A percentile compares a stretch with the other conserved stretches of the same genome.
phyloP scores from a whole-genome alignment of 805 yeast genomes.

The Torulaspora maleeae region DNA sequence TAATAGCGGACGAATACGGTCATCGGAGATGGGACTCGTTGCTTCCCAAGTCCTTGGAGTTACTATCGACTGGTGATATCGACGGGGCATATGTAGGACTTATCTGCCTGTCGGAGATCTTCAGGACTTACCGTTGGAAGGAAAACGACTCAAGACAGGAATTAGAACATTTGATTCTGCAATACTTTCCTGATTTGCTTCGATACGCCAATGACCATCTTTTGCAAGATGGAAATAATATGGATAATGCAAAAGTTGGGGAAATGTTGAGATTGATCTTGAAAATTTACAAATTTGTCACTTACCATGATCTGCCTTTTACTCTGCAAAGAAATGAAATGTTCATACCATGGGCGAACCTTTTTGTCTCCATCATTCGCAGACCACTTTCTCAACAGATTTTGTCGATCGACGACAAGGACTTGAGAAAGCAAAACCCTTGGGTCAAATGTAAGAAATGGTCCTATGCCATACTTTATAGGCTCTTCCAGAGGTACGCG shows the following conservation, averaged over 20 bases:
- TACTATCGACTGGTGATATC: constrained; percentile 44
- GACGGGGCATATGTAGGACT: constrained; percentile 58
- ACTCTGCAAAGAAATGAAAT: constrained; percentile 51
- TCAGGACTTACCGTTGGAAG: constrained; percentile 68
- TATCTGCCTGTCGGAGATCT: constrained; percentile 62
- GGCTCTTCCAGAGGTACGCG: constrained; percentile 70
- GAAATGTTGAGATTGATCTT: constrained; percentile 71
- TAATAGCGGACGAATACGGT: constrained; percentile 50
- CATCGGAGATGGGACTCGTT: constrained; percentile 50
- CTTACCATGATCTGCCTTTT: constrained; percentile 66
- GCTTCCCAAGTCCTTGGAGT: constrained; percentile 41
- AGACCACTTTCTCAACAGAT: constrained; percentile 43
- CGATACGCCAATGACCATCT: constrained; percentile 57
- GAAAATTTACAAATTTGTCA: constrained; percentile 73
- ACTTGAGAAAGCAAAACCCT: constrained; percentile 52
- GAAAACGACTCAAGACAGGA: constrained; percentile 50
- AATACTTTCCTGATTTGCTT: constrained; percentile 62
- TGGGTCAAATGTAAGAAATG: constrained; percentile 83
- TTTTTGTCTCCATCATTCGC: constrained; percentile 63
- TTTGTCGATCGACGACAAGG: constrained; percentile 44
- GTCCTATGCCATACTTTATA: constrained; percentile 73
- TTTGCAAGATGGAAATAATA: constrained; percentile 36
- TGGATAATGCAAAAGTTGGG: constrained; percentile 42
- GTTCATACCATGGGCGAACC: constrained; percentile 64
- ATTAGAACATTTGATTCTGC: constrained; percentile 50